A percentile compares a stretch with the other conserved stretches of the same genome.
These are phyloP conservation scores for Penicillium glabrum DNA, from an alignment of 2,329 filamentous ascomycete species.

Conservation along the genomic window DNA sequence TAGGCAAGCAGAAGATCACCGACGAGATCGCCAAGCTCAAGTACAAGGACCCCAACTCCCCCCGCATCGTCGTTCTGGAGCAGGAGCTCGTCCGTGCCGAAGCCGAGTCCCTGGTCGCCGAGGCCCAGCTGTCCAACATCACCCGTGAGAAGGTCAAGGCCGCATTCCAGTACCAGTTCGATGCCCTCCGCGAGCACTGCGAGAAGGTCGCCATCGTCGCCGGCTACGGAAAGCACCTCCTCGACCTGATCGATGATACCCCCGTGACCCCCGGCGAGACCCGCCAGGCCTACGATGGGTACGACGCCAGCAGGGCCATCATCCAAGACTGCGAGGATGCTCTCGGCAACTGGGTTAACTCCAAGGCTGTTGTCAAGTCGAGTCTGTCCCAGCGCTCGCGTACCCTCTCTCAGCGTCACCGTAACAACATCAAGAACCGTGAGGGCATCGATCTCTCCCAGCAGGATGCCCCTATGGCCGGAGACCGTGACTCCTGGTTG, in stretches of 20 bases:
- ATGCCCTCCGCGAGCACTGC: constrained; percentile 93
- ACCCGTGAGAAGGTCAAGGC: constrained; percentile 99
- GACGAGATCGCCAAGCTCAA: constrained; percentile 98
- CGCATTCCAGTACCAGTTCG: constrained; percentile 96
- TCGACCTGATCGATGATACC: constrained; percentile 93
- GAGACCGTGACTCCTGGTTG: constrained; percentile 78
- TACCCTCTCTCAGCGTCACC: constrained; percentile 80
- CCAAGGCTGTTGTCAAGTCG: constrained; percentile 83
- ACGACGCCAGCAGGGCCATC: constrained; percentile 96
- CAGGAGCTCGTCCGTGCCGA: constrained; percentile 98
- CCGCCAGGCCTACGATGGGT: constrained; percentile 91
- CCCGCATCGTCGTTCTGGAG: constrained; percentile 95
- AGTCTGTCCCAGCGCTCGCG: constrained; percentile 85
- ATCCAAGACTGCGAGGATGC: constrained; percentile 99
- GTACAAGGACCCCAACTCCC: constrained; percentile 99
- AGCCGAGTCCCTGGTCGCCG: constrained; percentile 96
- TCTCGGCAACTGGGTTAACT: constrained; percentile 93
- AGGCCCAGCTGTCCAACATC: constrained; percentile 98
- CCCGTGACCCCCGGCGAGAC: constrained; percentile 97
- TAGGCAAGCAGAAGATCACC: constrained; percentile 98
- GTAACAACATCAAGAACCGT: constrained; percentile 66
- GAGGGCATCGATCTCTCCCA: constrained; percentile 79
- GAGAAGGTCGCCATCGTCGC: constrained; percentile 99
- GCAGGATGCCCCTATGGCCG: constrained; percentile 77
- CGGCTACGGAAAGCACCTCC: constrained; percentile 95